Percentiles rank a stretch among this genome's conserved stretches.
phyloP scores from a whole-genome alignment of 2,329 filamentous ascomycete genomes.

The Coleophoma cylindrospora region DNA sequence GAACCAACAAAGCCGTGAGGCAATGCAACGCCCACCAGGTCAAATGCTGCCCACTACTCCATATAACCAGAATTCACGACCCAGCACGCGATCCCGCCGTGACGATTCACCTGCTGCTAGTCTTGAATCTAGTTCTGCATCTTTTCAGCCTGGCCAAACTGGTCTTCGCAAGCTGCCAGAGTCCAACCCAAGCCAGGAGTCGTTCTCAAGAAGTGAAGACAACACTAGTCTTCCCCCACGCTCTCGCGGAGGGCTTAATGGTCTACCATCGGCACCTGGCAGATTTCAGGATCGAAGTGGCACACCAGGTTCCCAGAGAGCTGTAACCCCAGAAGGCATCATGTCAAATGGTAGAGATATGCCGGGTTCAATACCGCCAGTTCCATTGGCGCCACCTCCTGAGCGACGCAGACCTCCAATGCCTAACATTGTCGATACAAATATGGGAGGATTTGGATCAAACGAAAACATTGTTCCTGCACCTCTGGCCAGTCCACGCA shows the following conservation, averaged over 20 bases:
- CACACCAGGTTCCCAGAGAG: constrained; percentile 22
- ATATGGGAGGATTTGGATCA: constrained; percentile 10
- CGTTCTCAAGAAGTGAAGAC: constrained; percentile 24
- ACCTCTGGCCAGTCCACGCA: constrained; percentile 28
- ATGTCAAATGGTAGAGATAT: constrained; percentile 14
- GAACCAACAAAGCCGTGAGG: constrained; percentile 22
- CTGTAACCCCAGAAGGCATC: constrained; percentile 20
- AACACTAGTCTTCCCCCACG: constrained; percentile 20
- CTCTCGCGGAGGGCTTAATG: constrained; percentile 24
- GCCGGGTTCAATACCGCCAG: constrained; percentile 21
- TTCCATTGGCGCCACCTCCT: constrained; percentile 22
- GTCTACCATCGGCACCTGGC: constrained; percentile 17
- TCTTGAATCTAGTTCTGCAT: constrained; percentile 15
- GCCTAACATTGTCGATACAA: constrained; percentile 18
- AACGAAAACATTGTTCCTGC: constrained; percentile 28
- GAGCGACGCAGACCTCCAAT: constrained; percentile 28
- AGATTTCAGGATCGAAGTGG: constrained; percentile 25
- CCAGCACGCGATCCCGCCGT: constrained; percentile 16
- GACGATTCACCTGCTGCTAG: constrained; percentile 22
- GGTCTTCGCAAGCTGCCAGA: constrained; percentile 19
- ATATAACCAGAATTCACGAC: constrained; percentile 18
- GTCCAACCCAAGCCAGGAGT: constrained; percentile 26
- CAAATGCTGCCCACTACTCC: constrained; percentile 15
- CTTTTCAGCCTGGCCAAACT: constrained; percentile 14
- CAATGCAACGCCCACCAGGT: constrained; percentile 17